A percentile compares a stretch with the other conserved stretches of the same genome.
phyloP scores from a whole-genome alignment of 2,329 filamentous ascomycete genomes.

The Cordyceps farinosa region DNA sequence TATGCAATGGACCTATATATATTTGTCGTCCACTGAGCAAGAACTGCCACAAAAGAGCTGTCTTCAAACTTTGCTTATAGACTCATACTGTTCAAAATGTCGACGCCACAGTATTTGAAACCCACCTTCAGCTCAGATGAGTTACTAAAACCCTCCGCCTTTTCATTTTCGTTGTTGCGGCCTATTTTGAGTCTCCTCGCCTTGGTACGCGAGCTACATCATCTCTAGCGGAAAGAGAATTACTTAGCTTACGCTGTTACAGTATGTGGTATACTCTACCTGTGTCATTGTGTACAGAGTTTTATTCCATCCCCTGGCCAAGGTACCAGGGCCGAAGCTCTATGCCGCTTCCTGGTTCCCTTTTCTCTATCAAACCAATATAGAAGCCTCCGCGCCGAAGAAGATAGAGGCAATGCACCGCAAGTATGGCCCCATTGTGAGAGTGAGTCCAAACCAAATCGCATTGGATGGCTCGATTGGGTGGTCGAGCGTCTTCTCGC shows the following conservation, averaged over 20 bases:
- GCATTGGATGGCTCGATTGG: conserved; percentile 30
- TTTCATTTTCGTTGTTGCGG: neutral
- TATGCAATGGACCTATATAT: too few species aligned
- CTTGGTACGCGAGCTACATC: neutral
- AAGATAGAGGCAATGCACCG: conserved; percentile 22
- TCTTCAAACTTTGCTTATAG: too few species aligned
- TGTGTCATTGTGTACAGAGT: neutral
- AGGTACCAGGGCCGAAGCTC: conserved; percentile 28
- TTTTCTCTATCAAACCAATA: conserved; percentile 21
- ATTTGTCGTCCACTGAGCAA: too few species aligned
- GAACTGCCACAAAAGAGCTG: too few species aligned
- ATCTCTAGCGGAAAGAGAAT: neutral
- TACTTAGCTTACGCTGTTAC: neutral
- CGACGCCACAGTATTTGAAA: neutral
- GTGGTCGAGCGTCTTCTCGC: conserved; percentile 35
- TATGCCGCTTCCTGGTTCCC: conserved; percentile 23
- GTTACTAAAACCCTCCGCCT: neutral
- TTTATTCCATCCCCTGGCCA: conserved; percentile 28
- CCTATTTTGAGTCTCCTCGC: neutral
- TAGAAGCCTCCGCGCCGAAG: conserved; percentile 24
- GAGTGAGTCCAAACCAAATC: conserved; percentile 39
- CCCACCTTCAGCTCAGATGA: neutral
- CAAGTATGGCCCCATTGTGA: conserved; percentile 35
- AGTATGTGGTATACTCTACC: neutral
- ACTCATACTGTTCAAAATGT: neutral